Percentiles rank a stretch among this genome's conserved stretches.
phyloP scores from a whole-genome alignment of 129 eudicot genomes.

The Silybum marianum region DNA sequence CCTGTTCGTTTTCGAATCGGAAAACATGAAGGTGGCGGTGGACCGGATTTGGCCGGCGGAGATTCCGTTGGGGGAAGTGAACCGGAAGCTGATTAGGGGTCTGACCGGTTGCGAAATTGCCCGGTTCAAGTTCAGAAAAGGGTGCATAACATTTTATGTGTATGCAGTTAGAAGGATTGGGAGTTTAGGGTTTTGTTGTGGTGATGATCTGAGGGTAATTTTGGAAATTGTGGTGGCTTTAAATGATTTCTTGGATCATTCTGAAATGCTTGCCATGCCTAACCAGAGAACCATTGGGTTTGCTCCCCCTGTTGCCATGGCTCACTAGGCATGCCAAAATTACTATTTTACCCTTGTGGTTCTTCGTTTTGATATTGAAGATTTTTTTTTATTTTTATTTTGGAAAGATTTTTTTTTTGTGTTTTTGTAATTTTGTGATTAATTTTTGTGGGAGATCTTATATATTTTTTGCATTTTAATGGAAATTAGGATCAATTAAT shows the following conservation, averaged over 20 bases:
- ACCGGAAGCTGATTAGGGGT: slow-evolving; percentile 56
- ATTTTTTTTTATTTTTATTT: neutral
- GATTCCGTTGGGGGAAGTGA: slow-evolving; percentile 72
- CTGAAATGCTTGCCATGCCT: slow-evolving; percentile 84
- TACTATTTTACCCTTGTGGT: neutral
- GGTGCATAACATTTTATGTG: slow-evolving; percentile 71
- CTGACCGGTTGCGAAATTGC: slow-evolving; percentile 58
- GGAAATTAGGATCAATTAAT: neutral
- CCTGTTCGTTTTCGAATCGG: slow-evolving; percentile 59
- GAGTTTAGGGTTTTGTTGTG: slow-evolving; percentile 44
- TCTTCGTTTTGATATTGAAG: neutral
- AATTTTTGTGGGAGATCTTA: neutral
- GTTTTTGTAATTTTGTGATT: neutral
- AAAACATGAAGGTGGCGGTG: slow-evolving; percentile 39
- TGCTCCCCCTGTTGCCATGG: slow-evolving; percentile 53
- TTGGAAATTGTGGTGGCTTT: slow-evolving; percentile 60
- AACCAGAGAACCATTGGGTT: slow-evolving; percentile 53
- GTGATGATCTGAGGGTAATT: slow-evolving; percentile 52
- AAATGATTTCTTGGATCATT: slow-evolving; percentile 74
- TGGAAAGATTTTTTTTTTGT: neutral
- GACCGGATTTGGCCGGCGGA: slow-evolving; percentile 69
- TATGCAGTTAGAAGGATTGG: slow-evolving; percentile 57
- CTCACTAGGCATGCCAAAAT: slow-evolving; percentile 30
- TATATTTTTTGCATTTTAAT: neutral
- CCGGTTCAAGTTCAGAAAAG: slow-evolving; percentile 70